A percentile compares a stretch with the other conserved stretches of the same genome.
These are phyloP conservation scores for Trematosphaeria pertusa DNA, from an alignment of 2,329 filamentous ascomycete genomes.

Conservation along the genomic window DNA sequence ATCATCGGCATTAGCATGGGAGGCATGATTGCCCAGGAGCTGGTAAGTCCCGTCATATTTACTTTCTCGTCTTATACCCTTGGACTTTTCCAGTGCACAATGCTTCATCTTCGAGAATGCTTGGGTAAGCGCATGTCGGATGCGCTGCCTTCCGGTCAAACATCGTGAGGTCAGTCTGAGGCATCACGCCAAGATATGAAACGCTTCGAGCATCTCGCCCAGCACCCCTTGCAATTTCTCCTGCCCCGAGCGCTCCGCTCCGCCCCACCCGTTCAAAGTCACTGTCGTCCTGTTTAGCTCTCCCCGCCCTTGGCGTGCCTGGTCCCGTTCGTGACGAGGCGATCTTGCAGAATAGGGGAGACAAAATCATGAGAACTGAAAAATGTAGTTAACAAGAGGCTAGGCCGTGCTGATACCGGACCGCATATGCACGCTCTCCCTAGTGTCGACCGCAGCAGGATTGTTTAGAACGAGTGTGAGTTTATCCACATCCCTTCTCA, in stretches of 20 bases:
- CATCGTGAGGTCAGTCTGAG: constrained; percentile 15
- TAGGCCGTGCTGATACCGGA: constrained; percentile 55
- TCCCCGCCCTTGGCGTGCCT: constrained; percentile 2
- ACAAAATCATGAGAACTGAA: too few species aligned
- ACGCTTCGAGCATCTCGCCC: constrained; percentile 21
- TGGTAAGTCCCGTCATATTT: constrained; percentile 54
- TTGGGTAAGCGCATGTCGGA: constrained; percentile 24
- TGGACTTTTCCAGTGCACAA: constrained; percentile 11
- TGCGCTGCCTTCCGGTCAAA: constrained; percentile 30
- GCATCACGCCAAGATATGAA: constrained; percentile 24
- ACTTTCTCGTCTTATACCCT: constrained; percentile 8
- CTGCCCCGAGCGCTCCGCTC: constrained; percentile 22
- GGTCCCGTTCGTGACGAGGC: too few species aligned
- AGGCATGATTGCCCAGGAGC: constrained; percentile 90
- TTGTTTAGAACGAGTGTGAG: constrained; percentile 55
- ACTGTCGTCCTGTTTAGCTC: too few species aligned
- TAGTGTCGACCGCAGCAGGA: constrained; percentile 58
- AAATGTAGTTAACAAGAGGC: not conserved
- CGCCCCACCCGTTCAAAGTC: constrained; percentile 34
- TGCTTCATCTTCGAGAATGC: constrained; percentile 18
- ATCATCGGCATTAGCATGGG: constrained; percentile 83
- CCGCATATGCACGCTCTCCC: constrained; percentile 57
- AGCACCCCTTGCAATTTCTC: constrained; percentile 34
- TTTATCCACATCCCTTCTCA: not conserved
- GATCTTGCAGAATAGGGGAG: too few species aligned